Evolutionary conservation across 352 stramenopile species (phyloP), one percentile per base, ranked within the genome.

Genomic region (Phytopythium vexans): DNA sequence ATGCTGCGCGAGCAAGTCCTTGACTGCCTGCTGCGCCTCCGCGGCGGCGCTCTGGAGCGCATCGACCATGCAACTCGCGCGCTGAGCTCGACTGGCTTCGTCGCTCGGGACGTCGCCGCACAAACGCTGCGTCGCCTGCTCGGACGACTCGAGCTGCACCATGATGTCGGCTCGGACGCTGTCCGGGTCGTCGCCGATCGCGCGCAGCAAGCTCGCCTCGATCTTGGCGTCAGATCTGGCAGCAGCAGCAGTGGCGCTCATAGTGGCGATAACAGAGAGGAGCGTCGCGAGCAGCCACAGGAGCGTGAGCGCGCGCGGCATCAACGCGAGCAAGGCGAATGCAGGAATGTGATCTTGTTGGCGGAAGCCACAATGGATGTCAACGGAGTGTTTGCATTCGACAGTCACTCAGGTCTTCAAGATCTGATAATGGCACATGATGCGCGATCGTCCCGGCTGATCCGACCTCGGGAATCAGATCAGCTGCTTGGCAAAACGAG

Each of bases 21-120:
- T 74, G 8, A 88, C 64, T 3, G 57, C 48, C 33, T 82, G 54
- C 35, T 88, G 77, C 35, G 62, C 55, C 15, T 66, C 52, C 33
- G 77, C 68, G 2, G 77, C 72, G 56, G 86, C 86, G 40, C 53
- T 49, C 50, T 88, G 70, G 37, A 88, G 64, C 27, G 72, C 68
- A 33, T 72, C 49, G 21, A 74, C 70, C 47, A 86, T 68, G 41
- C 74, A 80, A 10, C 68, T 72, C 8, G 59, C 64, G 41, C 75
- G 68, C 36, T 80, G 58, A 8, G 49, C 46, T 33, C 64, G 77
- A n/a, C 66, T 60, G n/a, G 65, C 33, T 6, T 9, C 49, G 1
- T 44, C 33, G 9, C 50, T 46, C n/a, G 62, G 54, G 1, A 55
- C 44, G 9, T 41, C 48, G 1, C 60, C 46, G 48, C 71, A 82